A percentile compares a stretch with the other conserved stretches of the same genome.
phyloP scores from a whole-genome alignment of 345 rosid genomes.

The Tarenaya hassleriana region DNA sequence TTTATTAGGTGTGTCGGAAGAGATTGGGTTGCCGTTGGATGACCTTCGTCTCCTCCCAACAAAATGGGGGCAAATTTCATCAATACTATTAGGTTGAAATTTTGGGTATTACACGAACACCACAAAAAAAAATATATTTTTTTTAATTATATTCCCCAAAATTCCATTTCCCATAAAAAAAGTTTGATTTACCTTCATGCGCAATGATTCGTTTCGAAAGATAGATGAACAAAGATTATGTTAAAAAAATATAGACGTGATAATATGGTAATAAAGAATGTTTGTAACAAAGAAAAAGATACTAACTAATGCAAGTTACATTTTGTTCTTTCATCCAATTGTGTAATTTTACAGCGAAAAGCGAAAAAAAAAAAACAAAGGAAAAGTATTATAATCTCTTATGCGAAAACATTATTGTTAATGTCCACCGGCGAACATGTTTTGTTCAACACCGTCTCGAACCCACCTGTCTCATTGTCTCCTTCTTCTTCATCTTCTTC shows the following conservation, averaged over 20 bases:
- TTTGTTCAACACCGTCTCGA: too few species aligned
- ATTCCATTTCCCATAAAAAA: too few species aligned
- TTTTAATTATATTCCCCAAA: too few species aligned
- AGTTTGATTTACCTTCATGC: too few species aligned
- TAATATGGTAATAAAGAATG: slow-evolving; percentile 2
- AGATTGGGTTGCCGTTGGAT: slow-evolving; percentile 23
- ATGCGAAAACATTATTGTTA: too few species aligned
- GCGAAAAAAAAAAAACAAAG: slow-evolving; percentile 5
- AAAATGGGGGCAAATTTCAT: slow-evolving; percentile 21
- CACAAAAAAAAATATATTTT: too few species aligned
- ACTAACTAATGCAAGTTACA: slow-evolving; percentile 25
- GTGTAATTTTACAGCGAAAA: slow-evolving; percentile 15
- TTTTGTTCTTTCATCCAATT: slow-evolving; percentile 6
- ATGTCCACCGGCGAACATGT: too few species aligned
- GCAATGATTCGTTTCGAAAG: too few species aligned
- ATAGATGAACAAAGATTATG: too few species aligned
- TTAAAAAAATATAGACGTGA: background rate
- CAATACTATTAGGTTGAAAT: background rate
- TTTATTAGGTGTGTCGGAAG: slow-evolving; percentile 30
- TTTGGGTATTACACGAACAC: too few species aligned
- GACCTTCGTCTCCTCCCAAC: slow-evolving; percentile 25
- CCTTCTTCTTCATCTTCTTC: slow-evolving; percentile 35
- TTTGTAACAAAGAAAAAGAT: slow-evolving; percentile 19
- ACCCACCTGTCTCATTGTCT: slow-evolving; percentile 22
- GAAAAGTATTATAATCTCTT: too few species aligned